Conservation (phyloP, 1,284 basidiomycete genomes). For the Paramarasmius palmivorus region DNA sequence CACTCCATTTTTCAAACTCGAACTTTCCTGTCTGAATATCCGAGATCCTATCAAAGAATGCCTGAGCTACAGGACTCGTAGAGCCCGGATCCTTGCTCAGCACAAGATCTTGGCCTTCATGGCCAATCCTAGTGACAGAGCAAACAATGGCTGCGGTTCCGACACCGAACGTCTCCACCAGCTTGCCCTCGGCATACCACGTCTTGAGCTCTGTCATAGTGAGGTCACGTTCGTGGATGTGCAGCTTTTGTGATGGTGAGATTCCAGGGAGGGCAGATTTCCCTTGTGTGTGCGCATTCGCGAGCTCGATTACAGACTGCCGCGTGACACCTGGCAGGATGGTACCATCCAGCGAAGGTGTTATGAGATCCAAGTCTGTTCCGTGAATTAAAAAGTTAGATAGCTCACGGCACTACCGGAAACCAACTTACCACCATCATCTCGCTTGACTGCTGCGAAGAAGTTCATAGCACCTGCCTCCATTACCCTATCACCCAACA, state of each 20-base stretch:
- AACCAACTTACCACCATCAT: constrained; percentile 40
- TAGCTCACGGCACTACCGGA: neutral
- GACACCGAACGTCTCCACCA: constrained; percentile 73
- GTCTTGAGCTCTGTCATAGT: constrained; percentile 61
- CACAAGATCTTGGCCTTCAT: constrained; percentile 31
- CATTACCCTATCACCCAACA: constrained; percentile 42
- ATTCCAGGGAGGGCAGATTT: constrained; percentile 39
- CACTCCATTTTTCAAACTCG: constrained; percentile 55
- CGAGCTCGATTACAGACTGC: constrained; percentile 66
- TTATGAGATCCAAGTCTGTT: constrained; percentile 63
- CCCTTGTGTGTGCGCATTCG: constrained; percentile 42
- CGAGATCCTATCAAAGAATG: constrained; percentile 54
- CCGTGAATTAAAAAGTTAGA: constrained; percentile 1
- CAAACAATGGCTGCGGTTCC: constrained; percentile 73
- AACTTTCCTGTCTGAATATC: constrained; percentile 67
- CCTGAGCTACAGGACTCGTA: constrained; percentile 53
- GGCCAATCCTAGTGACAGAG: constrained; percentile 58
- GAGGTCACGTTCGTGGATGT: constrained; percentile 59
- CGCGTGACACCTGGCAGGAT: constrained; percentile 79
- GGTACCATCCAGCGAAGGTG: constrained; percentile 76
- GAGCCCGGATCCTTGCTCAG: neutral
- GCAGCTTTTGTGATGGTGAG: constrained; percentile 38
- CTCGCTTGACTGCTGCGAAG: constrained; percentile 53
- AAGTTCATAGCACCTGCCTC: constrained; percentile 75
- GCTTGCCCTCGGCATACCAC: constrained; percentile 46